Conservation (phyloP, 139 green algal genomes). For the Tetradesmus lagerheimii region DNA sequence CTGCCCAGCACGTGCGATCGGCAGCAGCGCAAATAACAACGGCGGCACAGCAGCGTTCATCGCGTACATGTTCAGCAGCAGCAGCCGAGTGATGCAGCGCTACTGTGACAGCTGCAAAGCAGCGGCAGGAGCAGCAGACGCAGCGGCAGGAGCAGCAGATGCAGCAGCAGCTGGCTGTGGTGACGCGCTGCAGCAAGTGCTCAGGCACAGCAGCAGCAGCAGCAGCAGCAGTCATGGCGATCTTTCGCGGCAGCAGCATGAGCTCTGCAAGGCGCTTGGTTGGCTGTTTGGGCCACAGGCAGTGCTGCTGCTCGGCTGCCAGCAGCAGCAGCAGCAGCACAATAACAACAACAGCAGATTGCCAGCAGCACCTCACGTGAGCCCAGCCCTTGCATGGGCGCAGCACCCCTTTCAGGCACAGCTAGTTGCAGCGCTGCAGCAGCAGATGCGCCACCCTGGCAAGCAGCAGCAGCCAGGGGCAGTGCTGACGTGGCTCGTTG, state of each 20-base stretch:
- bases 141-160: not conserved
- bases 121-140: not conserved
- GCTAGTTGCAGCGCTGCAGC: conserved; percentile 3
- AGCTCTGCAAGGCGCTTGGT: conserved; percentile 20
- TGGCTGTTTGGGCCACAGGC: conserved; percentile 27
- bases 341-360: not conserved
- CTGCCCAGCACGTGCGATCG: conserved; percentile 56
- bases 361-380: not conserved
- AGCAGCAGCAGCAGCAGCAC: not conserved
- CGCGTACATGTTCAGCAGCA: conserved; percentile 29
- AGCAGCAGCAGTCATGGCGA: not conserved
- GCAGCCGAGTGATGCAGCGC: conserved; percentile 22
- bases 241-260: not conserved
- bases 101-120: not conserved
- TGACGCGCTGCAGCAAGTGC: not conserved
- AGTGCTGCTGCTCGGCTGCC: not conserved
- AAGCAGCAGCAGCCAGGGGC: not conserved
- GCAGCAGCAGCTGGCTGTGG: too few species aligned
- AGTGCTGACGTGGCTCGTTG: not conserved
- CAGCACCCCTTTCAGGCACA: not conserved
- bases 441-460: not conserved
- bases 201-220: not conserved
- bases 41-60: conserved; percentile 23
- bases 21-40: conserved; percentile 4
- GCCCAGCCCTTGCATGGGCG: not conserved